Base-by-base conservation (phyloP, 805 yeast species). In the Monosporozyma aquatica region DNA sequence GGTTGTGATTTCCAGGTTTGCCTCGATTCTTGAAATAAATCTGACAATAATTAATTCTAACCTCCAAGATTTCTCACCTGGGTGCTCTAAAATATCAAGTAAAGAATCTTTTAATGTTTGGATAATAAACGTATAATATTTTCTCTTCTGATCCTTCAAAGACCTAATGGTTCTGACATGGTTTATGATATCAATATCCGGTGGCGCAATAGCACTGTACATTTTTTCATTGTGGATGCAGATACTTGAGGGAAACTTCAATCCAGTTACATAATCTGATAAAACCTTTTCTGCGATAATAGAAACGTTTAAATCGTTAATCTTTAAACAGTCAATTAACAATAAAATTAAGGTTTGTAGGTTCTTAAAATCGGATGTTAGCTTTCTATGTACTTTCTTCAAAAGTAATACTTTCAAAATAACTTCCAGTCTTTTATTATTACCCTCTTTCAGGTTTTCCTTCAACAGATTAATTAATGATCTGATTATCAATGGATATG, bases 61-160 rank as follows among this genome's bases (percentile, higher is more conserved):
- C 48, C 73, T 79, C 94, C 94, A 83, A 44, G 77, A 53, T 4
- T 52, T 18, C 11, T 34, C 45, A 25, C 47, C 46, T 5, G 47
- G 38, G 10, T 52, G 50, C 4, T 50, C 37, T 26, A 57, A 40
- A 3, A 48, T 24, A 8, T 52, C 44, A 24, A 70, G 46, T 8
- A 71, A 52, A 8, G 54, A 45, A 6, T 59, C 60, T 45, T 78
- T 77, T 7, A 82, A 53, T 13, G 62, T 62, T 2, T 54, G 53
- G 24, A 82, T 49, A n/a, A 69, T 56, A 0, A 65, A 64, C 17
- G 69, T 49, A 43, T 72, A 73, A 0, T 60, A 30, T 9, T 55
- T 55, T 46, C 81, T 67, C 55, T 82, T 84, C 40, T 61, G 64
- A 14, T 73, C 75, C 50, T 84, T 84, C 0, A 87, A 87, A 13